Base-by-base conservation (phyloP, 768 basidiomycete genomes). In the Atractiella rhizophila region DNA sequence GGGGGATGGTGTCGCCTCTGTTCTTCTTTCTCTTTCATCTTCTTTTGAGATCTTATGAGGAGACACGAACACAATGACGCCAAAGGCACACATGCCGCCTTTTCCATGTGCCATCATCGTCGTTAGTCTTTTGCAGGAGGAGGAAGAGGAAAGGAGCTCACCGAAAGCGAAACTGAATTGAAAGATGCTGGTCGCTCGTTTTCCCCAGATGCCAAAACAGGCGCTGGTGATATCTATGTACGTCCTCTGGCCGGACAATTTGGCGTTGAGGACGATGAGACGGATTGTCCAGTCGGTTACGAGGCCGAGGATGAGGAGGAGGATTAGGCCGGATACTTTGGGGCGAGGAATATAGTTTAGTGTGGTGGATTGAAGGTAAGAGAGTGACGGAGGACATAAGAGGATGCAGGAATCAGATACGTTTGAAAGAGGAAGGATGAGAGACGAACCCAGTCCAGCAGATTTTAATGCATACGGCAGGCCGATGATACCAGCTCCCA, bases 41-140 rank as follows among this genome's bases (percentile, higher is more conserved):
- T n/a, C n/a, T n/a, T n/a, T n/a, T n/a, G n/a, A n/a, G n/a, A n/a
- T n/a, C n/a, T n/a, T n/a, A n/a, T n/a, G n/a, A n/a, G n/a, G n/a
- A n/a, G n/a, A n/a, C n/a, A n/a, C n/a, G n/a, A n/a, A n/a, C n/a
- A 91, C 82, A 51, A 96, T 94, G 52, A 96, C 88, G 23, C 83
- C 81, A 57, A 94, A 96, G 0, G 88, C 88, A 50, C 83, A 88
- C 85, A 94, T 94, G 31, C 88, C 80, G n/a, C n/a, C n/a, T n/a
- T n/a, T n/a, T n/a, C n/a, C n/a, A n/a, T n/a, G n/a, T n/a, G n/a
- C n/a, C n/a, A n/a, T n/a, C n/a, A n/a, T n/a, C n/a, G n/a, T n/a
- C n/a, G n/a, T n/a, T n/a, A n/a, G n/a, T n/a, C n/a, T n/a, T n/a
- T n/a, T n/a, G 18, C 5, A 11, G 9, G 30, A 35, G 20, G 25